Percentiles rank a stretch among this genome's conserved stretches.
Evolutionary conservation across 257 asterid genomes (phyloP).

Genomic region (Parsonsia alboflavescens): DNA sequence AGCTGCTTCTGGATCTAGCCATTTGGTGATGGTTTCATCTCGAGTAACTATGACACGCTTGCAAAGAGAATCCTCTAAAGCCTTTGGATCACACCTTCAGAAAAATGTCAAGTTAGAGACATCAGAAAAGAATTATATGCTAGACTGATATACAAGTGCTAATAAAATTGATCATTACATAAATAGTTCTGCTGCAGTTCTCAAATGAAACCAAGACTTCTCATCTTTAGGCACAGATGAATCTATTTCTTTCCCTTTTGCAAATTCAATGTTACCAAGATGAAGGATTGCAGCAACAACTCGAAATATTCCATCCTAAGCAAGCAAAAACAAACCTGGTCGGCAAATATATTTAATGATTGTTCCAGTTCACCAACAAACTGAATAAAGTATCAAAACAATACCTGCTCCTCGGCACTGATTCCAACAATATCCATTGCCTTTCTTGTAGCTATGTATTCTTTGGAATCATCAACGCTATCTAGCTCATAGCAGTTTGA

Average conservation of each 20-base stretch:
- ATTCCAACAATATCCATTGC: slow-evolving; percentile 99
- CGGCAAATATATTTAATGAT: slow-evolving; percentile 2
- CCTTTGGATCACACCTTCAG: slow-evolving; percentile 86
- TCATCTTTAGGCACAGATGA: slow-evolving; percentile 97
- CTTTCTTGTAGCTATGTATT: slow-evolving; percentile 75
- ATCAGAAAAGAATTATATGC: not conserved
- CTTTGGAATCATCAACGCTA: slow-evolving; percentile 80
- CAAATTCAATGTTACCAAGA: slow-evolving; percentile 92
- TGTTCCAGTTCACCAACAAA: slow-evolving; percentile 4
- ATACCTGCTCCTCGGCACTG: slow-evolving; percentile 83
- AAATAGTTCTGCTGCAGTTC: slow-evolving; percentile 87
- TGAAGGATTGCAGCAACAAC: slow-evolving; percentile 97
- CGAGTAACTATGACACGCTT: slow-evolving; percentile 94
- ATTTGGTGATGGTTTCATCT: slow-evolving; percentile 89
- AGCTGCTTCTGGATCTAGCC: slow-evolving; percentile 94
- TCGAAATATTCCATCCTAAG: slow-evolving; percentile 90
- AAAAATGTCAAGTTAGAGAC: slow-evolving; percentile 13
- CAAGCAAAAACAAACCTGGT: slow-evolving; percentile 14
- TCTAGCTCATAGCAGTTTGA: slow-evolving; percentile 77
- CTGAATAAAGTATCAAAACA: not conserved
- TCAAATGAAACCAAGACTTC: slow-evolving; percentile 83
- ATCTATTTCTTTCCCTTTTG: slow-evolving; percentile 82
- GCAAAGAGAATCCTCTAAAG: slow-evolving; percentile 94
- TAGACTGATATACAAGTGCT: slow-evolving; percentile 11
- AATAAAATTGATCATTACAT: slow-evolving; percentile 43